Base-by-base conservation (phyloP, 2,329 filamentous ascomycete species). In the Penicillium griseofulvum region DNA sequence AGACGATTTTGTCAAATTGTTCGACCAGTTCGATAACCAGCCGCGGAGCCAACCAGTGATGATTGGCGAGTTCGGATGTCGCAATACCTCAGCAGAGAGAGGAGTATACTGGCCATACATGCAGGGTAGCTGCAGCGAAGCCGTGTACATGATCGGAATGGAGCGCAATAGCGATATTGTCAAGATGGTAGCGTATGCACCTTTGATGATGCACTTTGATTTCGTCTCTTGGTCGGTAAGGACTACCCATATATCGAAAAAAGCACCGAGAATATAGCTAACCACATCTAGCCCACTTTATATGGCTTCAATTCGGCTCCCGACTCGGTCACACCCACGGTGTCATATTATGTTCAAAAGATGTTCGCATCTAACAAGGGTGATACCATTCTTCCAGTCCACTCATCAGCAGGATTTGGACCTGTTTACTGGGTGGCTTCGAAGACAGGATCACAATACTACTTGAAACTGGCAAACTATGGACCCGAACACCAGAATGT, bases 41-140 rank as follows among this genome's bases (percentile, higher is more conserved):
- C 71, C 73, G 2, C 68, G 66, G 50, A 42, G 65, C 50, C 39
- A 74, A 63, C 63, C 65, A 24, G 57, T 67, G 7, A 66, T 71
- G 43, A 56, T 72, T 3, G 68, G 69, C 2, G 70, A 72, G 56
- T 71, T 66, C 29, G 70, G 66, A 4, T 65, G 63, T 54, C 65
- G 67, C 0, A 68, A 69, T 42, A 60, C 59, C 1, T 54, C 49
- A 10, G 19, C 50, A 17, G 47, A 61, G 1, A 48, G 57, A 17
- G 63, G 65, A 3, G 51, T 55, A 1, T 66, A 60, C 46, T 66
- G 66, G 65, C 57, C 64, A 1, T 70, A 61, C 31, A 65, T 72
- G 62, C 67, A 67, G 45, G 84, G 84, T 17, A 77, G 81, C 33
- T 83, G 88, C 8, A 81, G 81, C 14, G 86, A 89, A 68, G 85